Evolutionary conservation across 306 rosid species (phyloP).

Genomic region (Cucurbita argyrosperma): DNA sequence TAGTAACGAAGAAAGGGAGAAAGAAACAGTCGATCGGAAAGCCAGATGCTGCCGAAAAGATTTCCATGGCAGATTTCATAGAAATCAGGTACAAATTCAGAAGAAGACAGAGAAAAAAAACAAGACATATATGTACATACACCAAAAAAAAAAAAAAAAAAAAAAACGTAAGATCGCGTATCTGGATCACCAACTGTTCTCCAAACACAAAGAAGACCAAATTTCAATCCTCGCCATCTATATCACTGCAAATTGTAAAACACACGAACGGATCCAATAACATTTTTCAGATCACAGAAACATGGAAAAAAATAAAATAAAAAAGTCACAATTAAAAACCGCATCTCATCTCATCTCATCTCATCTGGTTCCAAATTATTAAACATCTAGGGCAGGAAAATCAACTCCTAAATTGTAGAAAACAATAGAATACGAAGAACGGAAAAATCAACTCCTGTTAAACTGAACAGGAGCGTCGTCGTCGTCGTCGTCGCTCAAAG

Average conservation of each 20-base stretch:
- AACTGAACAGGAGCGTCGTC: background rate
- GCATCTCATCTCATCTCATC: conserved; percentile 4
- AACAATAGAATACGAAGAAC: background rate
- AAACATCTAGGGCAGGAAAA: background rate
- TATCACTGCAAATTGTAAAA: background rate
- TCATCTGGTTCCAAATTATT: background rate
- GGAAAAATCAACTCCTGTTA: background rate
- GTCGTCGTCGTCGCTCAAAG: background rate
- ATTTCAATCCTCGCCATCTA: background rate
- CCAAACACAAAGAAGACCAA: background rate
- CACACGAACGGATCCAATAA: background rate
- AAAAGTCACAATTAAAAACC: background rate
- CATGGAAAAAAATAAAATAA: background rate
- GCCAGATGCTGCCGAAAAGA: background rate
- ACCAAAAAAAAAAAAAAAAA: background rate
- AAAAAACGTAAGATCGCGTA: background rate
- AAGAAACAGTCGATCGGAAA: background rate
- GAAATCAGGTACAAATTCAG: background rate
- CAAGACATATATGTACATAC: background rate
- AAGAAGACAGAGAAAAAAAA: background rate
- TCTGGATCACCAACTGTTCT: background rate
- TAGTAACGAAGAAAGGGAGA: background rate
- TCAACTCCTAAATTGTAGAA: background rate
- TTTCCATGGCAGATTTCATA: background rate
- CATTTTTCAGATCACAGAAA: conserved; percentile 1